Evolutionary conservation across 2,329 filamentous ascomycete genomes (phyloP), one percentile per base, ranked within the genome.

Genomic region (Sclerotinia nivalis): DNA sequence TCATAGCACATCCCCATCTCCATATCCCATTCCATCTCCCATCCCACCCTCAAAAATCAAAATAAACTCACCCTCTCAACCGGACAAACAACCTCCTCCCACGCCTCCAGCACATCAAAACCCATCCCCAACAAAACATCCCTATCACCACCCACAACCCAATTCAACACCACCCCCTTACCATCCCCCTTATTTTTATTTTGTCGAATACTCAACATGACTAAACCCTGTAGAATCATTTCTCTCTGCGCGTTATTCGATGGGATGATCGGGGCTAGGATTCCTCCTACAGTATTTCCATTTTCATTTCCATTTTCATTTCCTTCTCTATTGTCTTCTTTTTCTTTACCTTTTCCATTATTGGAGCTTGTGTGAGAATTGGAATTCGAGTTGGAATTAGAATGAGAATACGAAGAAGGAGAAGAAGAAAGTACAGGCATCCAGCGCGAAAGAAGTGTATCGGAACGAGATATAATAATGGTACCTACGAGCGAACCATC

Each of bases 61-160:
- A 25, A 25, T 49, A 58, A 65, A 81, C 83, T 80, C 70, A 87
- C 85, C 77, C 81, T 83, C 25, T 87, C 85, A 4, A 82, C 81
- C 28, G 91, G 88, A 73, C 85, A 87, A 71, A 89, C 91, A 67
- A 96, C 87, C 79, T 96, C 92, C 76, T 97, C 93, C 79, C 93
- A 96, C 54, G 86, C 89, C 80, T 95, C 91, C 72, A 93, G 81
- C 58, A 92, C 86, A 73, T 88, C 88, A 77, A 96, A 96, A 1
- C 93, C 93, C 90, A 96, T 93, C 0, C 88, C 88, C 69, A 89
- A 84, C 70, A 96, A 82, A 49, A 89, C 88, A 78, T 96, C 92
- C 67, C 76, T 73, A 70, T 76, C 74, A 18, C 77, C 75, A 0
- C 75, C 75, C 25, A 72, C 61, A 31, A 78, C 76, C 76, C 76